phyloP scores from a whole-genome alignment of 768 basidiomycete genomes.

The Amanita rubescens region DNA sequence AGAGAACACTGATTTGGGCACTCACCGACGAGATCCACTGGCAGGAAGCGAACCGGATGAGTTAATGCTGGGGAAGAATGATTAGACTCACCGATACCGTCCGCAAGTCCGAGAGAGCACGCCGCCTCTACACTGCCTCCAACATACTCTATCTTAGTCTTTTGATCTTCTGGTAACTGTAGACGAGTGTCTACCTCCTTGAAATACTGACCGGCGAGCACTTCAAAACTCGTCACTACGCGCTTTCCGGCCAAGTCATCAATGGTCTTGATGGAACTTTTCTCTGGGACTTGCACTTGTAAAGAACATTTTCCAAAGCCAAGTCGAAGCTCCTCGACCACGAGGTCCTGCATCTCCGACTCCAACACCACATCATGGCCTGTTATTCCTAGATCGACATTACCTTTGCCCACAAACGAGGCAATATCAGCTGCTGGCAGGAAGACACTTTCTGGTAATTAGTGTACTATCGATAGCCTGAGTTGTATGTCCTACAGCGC shows the following conservation, averaged over 20 bases:
- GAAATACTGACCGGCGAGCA: conserved; percentile 80
- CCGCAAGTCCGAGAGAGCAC: conserved; percentile 91
- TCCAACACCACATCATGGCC: conserved; percentile 97
- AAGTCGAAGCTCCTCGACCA: conserved; percentile 75
- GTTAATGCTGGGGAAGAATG: conserved; percentile 5
- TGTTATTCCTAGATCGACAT: conserved; percentile 95
- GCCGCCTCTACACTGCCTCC: conserved; percentile 98
- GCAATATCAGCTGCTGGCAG: conserved; percentile 96
- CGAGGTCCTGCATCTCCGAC: conserved; percentile 68
- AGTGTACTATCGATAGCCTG: background rate
- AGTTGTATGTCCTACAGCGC: conserved; percentile 62
- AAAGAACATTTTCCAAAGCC: conserved; percentile 90
- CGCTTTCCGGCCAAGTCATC: conserved; percentile 86
- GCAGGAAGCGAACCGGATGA: background rate
- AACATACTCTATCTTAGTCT: conserved; percentile 88
- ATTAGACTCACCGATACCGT: conserved; percentile 72
- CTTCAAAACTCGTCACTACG: conserved; percentile 92
- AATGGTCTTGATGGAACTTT: conserved; percentile 55
- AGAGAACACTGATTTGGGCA: conserved; percentile 8
- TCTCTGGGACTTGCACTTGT: conserved; percentile 87
- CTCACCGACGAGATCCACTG: conserved; percentile 93
- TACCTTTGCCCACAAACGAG: conserved; percentile 96
- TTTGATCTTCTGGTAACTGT: conserved; percentile 42
- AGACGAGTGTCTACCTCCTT: conserved; percentile 48
- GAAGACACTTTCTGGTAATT: conserved; percentile 61